Percentiles rank a stretch among this genome's conserved stretches.
phyloP scores from a whole-genome alignment of 176 grass and related monocot species.

The Microstegium vimineum region DNA sequence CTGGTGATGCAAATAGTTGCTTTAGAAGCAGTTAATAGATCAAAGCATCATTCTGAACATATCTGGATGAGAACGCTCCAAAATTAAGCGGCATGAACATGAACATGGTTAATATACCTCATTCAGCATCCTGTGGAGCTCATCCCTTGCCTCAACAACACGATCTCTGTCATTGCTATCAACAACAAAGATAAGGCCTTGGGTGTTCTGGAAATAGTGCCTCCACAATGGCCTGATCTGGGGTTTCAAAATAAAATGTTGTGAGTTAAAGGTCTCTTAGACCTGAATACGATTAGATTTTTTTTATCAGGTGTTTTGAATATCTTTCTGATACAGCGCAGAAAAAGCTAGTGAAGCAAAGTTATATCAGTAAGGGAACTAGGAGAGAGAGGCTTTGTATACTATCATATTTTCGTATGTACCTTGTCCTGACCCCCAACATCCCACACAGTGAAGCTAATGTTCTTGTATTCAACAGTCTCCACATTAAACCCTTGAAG shows the following conservation, averaged over 20 bases:
- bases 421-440: conserved; percentile 86
- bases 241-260: background rate
- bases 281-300: background rate
- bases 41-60: background rate
- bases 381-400: background rate
- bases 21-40: background rate
- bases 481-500: conserved; percentile 69
- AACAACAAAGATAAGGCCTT: conserved; percentile 72
- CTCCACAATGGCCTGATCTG: conserved; percentile 82
- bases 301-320: background rate
- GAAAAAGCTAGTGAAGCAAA: background rate
- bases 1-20: background rate
- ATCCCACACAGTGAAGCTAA: conserved; percentile 89
- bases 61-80: background rate
- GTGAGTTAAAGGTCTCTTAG: background rate
- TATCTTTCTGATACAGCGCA: background rate
- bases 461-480: conserved; percentile 89
- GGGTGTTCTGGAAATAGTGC: conserved; percentile 79
- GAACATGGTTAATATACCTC: conserved; percentile 25
- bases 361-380: background rate
- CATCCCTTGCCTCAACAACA: conserved; percentile 77
- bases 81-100: background rate
- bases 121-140: conserved; percentile 75
- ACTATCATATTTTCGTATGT: background rate
- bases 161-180: conserved; percentile 85